Evolutionary conservation across 257 asterid species (phyloP), one percentile per base, ranked within the genome.

Genomic region (Pogostemon cablin): DNA sequence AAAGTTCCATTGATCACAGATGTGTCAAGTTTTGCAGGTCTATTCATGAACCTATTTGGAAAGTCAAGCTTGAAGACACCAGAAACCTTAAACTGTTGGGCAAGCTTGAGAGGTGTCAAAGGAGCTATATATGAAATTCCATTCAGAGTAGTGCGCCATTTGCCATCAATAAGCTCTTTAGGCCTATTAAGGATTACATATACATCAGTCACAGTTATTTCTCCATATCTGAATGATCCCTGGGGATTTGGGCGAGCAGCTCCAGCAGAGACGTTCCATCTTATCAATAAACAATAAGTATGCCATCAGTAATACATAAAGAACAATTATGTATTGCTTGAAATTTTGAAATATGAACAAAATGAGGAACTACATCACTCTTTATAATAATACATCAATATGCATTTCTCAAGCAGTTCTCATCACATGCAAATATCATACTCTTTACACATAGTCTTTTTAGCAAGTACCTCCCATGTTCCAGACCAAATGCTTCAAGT

Each of bases 201-300:
- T 59, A 90, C 90, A 72, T 92, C 96, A 47, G 98, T 92, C 62
- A 92, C 98, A 4, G 95, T 86, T 62, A 92, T 92, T 50, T 92
- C 75, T 54, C 98, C 98, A 68, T 92, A 92, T 78, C 71, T 88
- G 80, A 92, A 92, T 47, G 98, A 92, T 65, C 98, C 98, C 77
- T 92, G 98, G 35, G 98, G 98, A 65, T 92, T 92, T 12, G 98
- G 98, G 8, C 98, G 95, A 50, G 98, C 98, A 58, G 96, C 98
- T 53, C 96, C 87, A 83, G 98, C 88, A 62, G 98, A 82, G 64
- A 86, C 83, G 65, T 92, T 92, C 96, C 84, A 84, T 80, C 98
- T 92, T 46, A 70, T 68, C 49, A 73, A 68, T 65, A 67, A 20
- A 75, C 39, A 77, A 3, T 50, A 63, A 17, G 9, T 44, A 54